Base-by-base conservation (phyloP, 2,329 filamentous ascomycete species). In the Cadophora sp. region DNA sequence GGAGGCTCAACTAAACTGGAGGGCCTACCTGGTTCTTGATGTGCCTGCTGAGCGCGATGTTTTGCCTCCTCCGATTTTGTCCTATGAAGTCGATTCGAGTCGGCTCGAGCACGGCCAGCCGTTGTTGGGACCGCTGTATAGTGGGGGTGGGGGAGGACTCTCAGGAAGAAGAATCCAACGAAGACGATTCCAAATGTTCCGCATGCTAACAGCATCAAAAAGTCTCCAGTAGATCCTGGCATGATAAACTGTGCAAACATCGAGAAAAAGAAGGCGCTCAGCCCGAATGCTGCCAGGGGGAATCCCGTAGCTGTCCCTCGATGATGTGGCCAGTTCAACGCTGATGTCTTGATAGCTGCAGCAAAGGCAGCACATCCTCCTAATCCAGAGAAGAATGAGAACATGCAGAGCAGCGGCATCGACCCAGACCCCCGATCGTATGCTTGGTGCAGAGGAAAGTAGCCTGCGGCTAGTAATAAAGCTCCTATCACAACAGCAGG, bases 191-290 rank as follows among this genome's bases (percentile, higher is more conserved):
- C 80, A 68, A 90, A 92, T 0, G 95, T 97, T 18, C 94, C 94
- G 70, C 88, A 83, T 3, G 94, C 89, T 48, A 99, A 83, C 33
- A 98, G 82, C 70, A 95, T 83, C 66, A 99, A 84, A 73, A 97
- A 94, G 47, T 87, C 86, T 64, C 91, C 90, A 0, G 94, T 96
- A 74, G 96, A 89, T 47, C 93, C 93, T 2, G 93, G 92, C 76
- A 97, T 94, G 48, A 93, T 82, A 56, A 96, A 76, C 20, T 88
- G 87, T 24, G 93, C 92, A 41, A 96, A 80, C 2, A 90, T 84
- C 0, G 96, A 95, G 81, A 97, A 99, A 82, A 98, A 97, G 80
- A 99, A 96, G 64, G 96, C 96, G 77, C 94, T 97, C 66, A 99
- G 81, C 3, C 96, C 96, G 76, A 98, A 98, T 3, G 93, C 94